A percentile compares a stretch with the other conserved stretches of the same genome.
Evolutionary conservation across 2,329 filamentous ascomycete genomes (phyloP).

Genomic region (Shiraia bambusicola): DNA sequence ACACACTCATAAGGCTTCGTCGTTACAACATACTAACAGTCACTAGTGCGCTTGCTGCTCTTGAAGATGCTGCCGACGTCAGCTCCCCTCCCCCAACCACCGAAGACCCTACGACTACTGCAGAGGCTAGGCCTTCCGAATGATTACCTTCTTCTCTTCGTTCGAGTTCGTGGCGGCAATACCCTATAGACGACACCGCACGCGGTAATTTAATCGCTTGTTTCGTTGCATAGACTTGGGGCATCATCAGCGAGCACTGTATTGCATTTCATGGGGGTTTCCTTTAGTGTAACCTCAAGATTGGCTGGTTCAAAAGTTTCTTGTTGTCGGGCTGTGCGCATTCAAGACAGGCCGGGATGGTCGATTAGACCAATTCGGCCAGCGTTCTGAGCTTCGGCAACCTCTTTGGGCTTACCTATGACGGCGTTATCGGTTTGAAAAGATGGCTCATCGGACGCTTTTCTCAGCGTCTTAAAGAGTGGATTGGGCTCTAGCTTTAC

Average conservation of each 20-base stretch:
- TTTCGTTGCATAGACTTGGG: slow-evolving; percentile 45
- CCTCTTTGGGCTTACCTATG: slow-evolving; percentile 16
- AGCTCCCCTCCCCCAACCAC: slow-evolving; percentile 69
- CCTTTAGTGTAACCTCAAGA: slow-evolving; percentile 26
- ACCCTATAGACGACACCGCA: slow-evolving; percentile 40
- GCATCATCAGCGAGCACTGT: slow-evolving; percentile 43
- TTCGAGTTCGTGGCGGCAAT: slow-evolving; percentile 39
- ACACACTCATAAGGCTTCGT: background rate
- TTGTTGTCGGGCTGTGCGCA: slow-evolving; percentile 23
- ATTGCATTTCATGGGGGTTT: slow-evolving; percentile 41
- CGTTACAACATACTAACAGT: slow-evolving; percentile 18
- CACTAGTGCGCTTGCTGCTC: slow-evolving; percentile 55
- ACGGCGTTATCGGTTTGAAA: slow-evolving; percentile 30
- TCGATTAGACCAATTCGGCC: slow-evolving; percentile 3
- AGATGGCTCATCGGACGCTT: slow-evolving; percentile 21
- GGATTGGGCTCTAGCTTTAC: slow-evolving; percentile 14
- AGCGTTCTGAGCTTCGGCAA: background rate
- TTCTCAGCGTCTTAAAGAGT: slow-evolving; percentile 22
- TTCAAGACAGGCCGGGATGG: slow-evolving; percentile 7
- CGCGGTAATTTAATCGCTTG: slow-evolving; percentile 44
- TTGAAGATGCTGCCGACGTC: slow-evolving; percentile 58
- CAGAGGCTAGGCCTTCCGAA: slow-evolving; percentile 39
- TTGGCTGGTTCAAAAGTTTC: slow-evolving; percentile 28
- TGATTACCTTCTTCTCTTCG: slow-evolving; percentile 39
- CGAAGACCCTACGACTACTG: slow-evolving; percentile 22